These are phyloP conservation scores for Amanita molliuscula DNA, from an alignment of 768 basidiomycete species.

Conservation along the genomic window DNA sequence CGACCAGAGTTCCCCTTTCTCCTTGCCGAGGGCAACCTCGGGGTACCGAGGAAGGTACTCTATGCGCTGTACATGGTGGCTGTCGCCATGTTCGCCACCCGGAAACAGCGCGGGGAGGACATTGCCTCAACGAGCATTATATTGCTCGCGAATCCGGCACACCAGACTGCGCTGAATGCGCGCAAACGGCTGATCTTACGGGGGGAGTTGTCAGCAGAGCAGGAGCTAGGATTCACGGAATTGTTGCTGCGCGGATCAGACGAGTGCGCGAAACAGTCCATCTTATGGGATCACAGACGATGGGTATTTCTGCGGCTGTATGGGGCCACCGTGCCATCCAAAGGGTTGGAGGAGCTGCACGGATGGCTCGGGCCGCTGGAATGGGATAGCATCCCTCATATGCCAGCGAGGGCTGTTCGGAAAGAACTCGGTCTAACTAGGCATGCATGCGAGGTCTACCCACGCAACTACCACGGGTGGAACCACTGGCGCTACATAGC, in stretches of 20 bases:
- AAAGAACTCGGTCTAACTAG: slow-evolving; percentile 39
- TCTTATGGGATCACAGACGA: slow-evolving; percentile 61
- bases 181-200: slow-evolving; percentile 42
- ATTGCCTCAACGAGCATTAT: slow-evolving; percentile 34
- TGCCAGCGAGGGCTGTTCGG: slow-evolving; percentile 26
- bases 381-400: slow-evolving; percentile 17
- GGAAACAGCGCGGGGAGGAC: slow-evolving; percentile 9
- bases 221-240: slow-evolving; percentile 38
- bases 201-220: slow-evolving; percentile 22
- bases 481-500: slow-evolving; percentile 45
- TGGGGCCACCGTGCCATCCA: slow-evolving; percentile 6
- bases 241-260: slow-evolving; percentile 38
- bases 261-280: slow-evolving; percentile 53
- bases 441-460: slow-evolving; percentile 49
- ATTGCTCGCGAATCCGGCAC: slow-evolving; percentile 58
- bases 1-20: slow-evolving; percentile 38
- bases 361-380: slow-evolving; percentile 19
- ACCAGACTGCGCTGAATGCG: slow-evolving; percentile 56
- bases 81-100: slow-evolving; percentile 20
- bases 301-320: slow-evolving; percentile 43
- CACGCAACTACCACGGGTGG: slow-evolving; percentile 73
- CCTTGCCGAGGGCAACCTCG: slow-evolving; percentile 47
- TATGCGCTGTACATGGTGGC: slow-evolving; percentile 41
- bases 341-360: not conserved
- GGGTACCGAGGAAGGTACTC: slow-evolving; percentile 51